phyloP scores from a whole-genome alignment of 116 monocot species.

The Papilionanthe hybrid region DNA sequence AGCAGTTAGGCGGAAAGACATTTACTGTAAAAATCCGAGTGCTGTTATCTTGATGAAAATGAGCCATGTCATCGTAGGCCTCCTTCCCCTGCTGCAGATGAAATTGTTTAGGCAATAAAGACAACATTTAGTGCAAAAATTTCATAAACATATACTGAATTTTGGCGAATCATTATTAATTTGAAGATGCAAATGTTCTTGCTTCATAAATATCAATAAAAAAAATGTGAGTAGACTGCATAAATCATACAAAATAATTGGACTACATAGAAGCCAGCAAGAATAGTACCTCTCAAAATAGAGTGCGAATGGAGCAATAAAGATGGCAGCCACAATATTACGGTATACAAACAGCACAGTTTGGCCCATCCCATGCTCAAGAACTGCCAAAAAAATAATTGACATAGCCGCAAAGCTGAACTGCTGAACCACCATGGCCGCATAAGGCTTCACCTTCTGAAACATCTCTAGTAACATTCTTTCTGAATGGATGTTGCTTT shows the following conservation, averaged over 20 bases:
- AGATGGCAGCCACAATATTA: constrained; percentile 15
- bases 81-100: constrained; percentile 13
- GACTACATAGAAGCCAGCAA: not conserved
- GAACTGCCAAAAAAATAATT: not conserved
- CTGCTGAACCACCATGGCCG: too few species aligned
- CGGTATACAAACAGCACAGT: not conserved
- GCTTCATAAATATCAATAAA: not conserved
- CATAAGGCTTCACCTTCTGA: too few species aligned
- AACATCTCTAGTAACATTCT: too few species aligned
- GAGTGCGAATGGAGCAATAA: constrained; percentile 27
- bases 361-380: not conserved
- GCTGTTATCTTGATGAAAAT: constrained; percentile 30
- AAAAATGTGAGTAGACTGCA: not conserved
- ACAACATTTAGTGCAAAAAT: not conserved
- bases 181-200: too few species aligned
- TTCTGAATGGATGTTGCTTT: too few species aligned
- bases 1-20: not conserved
- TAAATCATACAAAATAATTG: not conserved
- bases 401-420: too few species aligned
- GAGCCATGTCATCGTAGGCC: constrained; percentile 35
- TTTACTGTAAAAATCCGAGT: constrained; percentile 34
- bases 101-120: not conserved
- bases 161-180: too few species aligned
- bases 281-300: constrained; percentile 23
- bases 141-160: not conserved